Conservation (phyloP, 2,329 filamentous ascomycete genomes). For the Epichloe hybrida region DNA sequence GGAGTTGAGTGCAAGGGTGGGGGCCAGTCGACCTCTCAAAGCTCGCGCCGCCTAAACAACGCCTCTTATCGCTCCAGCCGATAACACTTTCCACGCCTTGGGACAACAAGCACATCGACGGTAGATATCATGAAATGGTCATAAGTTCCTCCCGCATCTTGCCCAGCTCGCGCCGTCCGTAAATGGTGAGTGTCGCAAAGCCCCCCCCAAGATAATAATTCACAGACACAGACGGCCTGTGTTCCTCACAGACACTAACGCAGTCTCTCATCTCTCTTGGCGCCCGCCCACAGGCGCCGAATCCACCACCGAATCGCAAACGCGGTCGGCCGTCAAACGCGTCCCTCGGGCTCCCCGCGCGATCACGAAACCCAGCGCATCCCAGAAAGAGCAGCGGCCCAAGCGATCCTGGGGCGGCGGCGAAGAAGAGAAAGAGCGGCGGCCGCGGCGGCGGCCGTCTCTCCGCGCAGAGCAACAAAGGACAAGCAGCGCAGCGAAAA, state of each 20-base stretch:
- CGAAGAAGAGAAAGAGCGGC: neutral
- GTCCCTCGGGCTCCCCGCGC: neutral
- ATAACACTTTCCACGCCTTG: neutral
- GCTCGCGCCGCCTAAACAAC: neutral
- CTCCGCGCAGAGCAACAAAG: conserved; percentile 9
- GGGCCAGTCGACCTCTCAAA: neutral
- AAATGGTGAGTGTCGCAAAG: neutral
- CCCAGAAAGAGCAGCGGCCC: neutral
- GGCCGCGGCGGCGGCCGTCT: conserved; percentile 11
- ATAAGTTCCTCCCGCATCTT: neutral
- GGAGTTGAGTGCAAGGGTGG: neutral
- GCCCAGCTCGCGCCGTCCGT: neutral
- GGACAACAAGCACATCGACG: no score
- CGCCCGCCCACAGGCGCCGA: conserved; percentile 6
- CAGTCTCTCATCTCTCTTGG: no score
- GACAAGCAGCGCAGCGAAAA: neutral
- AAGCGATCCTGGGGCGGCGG: neutral
- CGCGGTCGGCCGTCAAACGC: conserved; percentile 18
- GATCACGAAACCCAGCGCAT: neutral
- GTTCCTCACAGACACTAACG: neutral
- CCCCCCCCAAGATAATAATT: no score
- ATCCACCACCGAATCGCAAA: conserved; percentile 24
- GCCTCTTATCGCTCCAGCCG: neutral
- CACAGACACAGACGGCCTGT: no score
- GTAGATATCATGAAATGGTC: neutral